Evolutionary conservation across 208 protist species (phyloP), one percentile per base, ranked within the genome.

Genomic region (Leishmania lainsoni): DNA sequence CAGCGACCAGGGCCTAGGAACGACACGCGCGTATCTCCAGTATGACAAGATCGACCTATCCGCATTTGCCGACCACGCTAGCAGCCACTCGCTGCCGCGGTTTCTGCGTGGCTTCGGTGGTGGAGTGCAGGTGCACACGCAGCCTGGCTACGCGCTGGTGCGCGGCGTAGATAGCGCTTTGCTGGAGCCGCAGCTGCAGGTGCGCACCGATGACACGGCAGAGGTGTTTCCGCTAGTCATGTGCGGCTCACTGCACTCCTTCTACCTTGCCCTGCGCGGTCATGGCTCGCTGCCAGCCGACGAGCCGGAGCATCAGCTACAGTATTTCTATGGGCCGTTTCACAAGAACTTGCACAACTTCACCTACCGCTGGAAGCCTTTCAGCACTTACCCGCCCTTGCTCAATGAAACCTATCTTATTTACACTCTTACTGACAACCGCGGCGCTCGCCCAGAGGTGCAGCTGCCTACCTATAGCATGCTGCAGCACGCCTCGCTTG

Each of bases 321-420:
- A 96, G 83, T 92, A 92, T 76, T 96, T 94, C 79, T 94, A 87
- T 68, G 91, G 91, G 2, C 87, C 93, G 1, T 93, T 92, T 70
- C 39, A 74, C 32, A 49, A 76, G 75, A 29, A 76, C 17, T 52
- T 26, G 58, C 78, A 81, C 48, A 80, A 80, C 59, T 95, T 95
- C 81, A 75, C 76, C 35, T 94, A 94, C 73, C 89, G 89, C 76
- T 96, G 93, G 92, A 89, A 89, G 75, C 89, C 90, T 4, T 91
- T 90, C 79, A 88, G 84, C 76, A 92, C 89, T 52, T 84, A 81
- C 61, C 84, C 83, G 6, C 87, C 79, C 49, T 86, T 86, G 42
- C 66, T 88, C 58, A 89, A 90, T 77, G 89, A 93, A 58, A 85
- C 88, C 54, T 94, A 95, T 84, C 73, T 95, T 17, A 85, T 92